These are phyloP conservation scores for Suhomyces prunicola DNA, from an alignment of 805 yeast genomes.

Conservation along the genomic window DNA sequence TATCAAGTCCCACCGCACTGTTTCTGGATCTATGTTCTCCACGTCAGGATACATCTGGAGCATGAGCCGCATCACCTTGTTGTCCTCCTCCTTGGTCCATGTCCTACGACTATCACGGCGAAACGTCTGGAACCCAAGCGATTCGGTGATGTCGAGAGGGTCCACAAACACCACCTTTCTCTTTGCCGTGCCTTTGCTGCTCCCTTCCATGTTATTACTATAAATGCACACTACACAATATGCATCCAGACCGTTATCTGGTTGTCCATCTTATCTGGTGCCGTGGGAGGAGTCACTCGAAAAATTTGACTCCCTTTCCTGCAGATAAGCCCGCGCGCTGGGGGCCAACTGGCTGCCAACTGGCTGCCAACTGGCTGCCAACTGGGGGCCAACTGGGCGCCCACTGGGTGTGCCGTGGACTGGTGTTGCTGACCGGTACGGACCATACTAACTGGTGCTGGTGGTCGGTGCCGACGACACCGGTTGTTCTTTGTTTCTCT, in stretches of 20 bases:
- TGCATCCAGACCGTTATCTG: not conserved
- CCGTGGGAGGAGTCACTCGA: not conserved
- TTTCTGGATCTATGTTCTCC: slow-evolving; percentile 31
- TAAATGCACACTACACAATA: not conserved
- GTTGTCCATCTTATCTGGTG: not conserved
- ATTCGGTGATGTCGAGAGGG: slow-evolving; percentile 60
- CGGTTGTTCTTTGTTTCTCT: too few relatives aligned
- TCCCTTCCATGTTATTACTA: not conserved
- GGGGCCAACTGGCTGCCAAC: not conserved
- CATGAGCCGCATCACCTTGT: slow-evolving; percentile 41
- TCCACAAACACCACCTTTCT: slow-evolving; percentile 35
- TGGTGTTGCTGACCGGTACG: too few relatives aligned
- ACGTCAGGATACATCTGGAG: slow-evolving; percentile 27
- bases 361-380: too few relatives aligned
- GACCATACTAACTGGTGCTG: too few relatives aligned
- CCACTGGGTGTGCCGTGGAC: too few relatives aligned
- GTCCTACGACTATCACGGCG: slow-evolving; percentile 59
- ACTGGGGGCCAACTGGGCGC: too few relatives aligned
- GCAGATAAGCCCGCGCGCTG: not conserved
- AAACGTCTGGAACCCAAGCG: slow-evolving; percentile 72
- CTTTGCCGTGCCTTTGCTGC: not conserved
- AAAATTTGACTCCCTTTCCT: not conserved
- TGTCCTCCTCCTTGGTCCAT: slow-evolving; percentile 80
- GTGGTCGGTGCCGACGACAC: too few relatives aligned
- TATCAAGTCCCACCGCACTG: slow-evolving; percentile 61